Conservation (phyloP, 2,329 filamentous ascomycete species). For the Hortaea sp. region DNA sequence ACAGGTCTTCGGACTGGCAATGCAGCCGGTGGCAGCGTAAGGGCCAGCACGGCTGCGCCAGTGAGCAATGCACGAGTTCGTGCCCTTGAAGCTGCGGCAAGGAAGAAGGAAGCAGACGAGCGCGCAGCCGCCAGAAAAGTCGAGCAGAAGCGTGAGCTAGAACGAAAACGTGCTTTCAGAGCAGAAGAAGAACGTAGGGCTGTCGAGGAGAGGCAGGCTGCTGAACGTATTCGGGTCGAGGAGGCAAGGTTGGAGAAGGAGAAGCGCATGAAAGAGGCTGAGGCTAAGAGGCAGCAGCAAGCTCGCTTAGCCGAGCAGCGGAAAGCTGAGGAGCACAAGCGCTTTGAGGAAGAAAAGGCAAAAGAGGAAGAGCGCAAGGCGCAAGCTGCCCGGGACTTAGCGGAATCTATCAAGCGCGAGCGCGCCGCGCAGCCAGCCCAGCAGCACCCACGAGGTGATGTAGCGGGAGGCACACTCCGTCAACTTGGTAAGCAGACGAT, state of each 20-base stretch:
- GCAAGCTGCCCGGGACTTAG: conserved; percentile 24
- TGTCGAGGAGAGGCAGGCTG: conserved; percentile 29
- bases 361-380: conserved; percentile 20
- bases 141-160: conserved; percentile 70
- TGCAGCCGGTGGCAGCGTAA: conserved; percentile 44
- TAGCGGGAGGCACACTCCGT: conserved; percentile 38
- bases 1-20: conserved; percentile 56
- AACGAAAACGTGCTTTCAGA: conserved; percentile 63
- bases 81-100: conserved; percentile 64
- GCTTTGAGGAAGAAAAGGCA: conserved; percentile 20
- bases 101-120: conserved; percentile 78
- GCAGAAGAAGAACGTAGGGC: conserved; percentile 47
- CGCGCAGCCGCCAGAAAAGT: conserved; percentile 67
- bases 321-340: conserved; percentile 28
- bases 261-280: not conserved
- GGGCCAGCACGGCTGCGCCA: conserved; percentile 30
- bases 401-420: conserved; percentile 27
- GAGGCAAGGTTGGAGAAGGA: conserved; percentile 23
- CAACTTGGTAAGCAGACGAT: conserved; percentile 52
- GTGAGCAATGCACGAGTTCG: conserved; percentile 36
- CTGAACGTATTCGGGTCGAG: conserved; percentile 28
- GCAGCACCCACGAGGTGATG: conserved; percentile 36
- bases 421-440: conserved; percentile 20
- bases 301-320: conserved; percentile 14
- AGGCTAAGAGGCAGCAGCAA: conserved; percentile 27